Base-by-base conservation (phyloP, 2,329 filamentous ascomycete species). In the Madurella mycetomatis region DNA sequence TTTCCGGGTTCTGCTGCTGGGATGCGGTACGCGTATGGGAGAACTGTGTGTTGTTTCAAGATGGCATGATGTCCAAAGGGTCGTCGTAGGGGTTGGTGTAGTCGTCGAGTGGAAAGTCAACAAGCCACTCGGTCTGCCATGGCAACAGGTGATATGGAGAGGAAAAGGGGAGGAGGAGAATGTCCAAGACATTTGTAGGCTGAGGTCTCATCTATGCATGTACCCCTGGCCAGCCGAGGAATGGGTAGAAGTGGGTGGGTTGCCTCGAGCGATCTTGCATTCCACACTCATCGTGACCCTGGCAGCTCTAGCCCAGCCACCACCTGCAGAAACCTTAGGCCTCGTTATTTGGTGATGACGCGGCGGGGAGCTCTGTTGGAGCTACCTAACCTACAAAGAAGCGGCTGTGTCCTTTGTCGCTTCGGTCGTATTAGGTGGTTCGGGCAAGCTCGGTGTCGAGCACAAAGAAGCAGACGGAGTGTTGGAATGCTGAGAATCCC, bases 121-220 rank as follows among this genome's bases (percentile, higher is more conserved):
- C 60, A 64, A 64, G 55, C 43, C 51, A 51, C 44, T 49, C 39
- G 48, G 54, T 32, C 44, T 61, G 58, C 60, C 57, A 62, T 54
- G 46, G 59, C 59, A 63, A 62, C 62, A 51, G 47, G 47, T 60
- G 53, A 48, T 51, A 63, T 63, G 62, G 12, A 47, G 51, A 47
- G 30, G 30, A 40, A 55, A 30, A 44, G 51, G 42, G 51, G 42
- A 32, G 37, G 42, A 47, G 45, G 58, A 40, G 46, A 47, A 45
- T 44, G 31, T 57, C 46, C 60, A 48, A 60, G 60, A 62, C 59
- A 63, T 62, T 56, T 63, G 61, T 62, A 62, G 51, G 47, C 53
- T 49, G 51, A 44, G 31, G 47, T 44, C 51, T 50, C 54, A 40
- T 51, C 17, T 32, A 47, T 47, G 47, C 49, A 51, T 32, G 45